Base-by-base conservation (phyloP, 306 rosid species). In the Inga laurina region DNA sequence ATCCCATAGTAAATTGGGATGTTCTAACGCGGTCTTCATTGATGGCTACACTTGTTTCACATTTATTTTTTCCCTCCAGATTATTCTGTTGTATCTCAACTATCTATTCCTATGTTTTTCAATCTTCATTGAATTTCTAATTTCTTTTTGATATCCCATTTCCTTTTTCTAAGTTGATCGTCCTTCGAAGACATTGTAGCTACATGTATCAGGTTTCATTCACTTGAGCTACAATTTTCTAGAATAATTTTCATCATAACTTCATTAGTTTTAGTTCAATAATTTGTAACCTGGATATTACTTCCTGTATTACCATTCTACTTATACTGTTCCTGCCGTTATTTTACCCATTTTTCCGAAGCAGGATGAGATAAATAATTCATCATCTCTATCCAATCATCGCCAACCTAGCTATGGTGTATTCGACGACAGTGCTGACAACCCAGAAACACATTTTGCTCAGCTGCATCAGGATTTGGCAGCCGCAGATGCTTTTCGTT, bases 381-480 rank as follows among this genome's bases (percentile, higher is more conserved):
- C 84, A 11, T 72, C 89, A 79, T 91, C 98, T 81, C 90, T 88
- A 34, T 79, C 92, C 77, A 88, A 93, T 77, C 92, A 95, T 72
- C 91, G 90, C 75, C 93, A 91, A 3, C 84, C 93, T 44, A 89
- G 97, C 85, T 78, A 86, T 74, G 91, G 90, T 80, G 90, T 93
- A n/a, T 93, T 90, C 70, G 93, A 92, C 32, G 97, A 93, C 74
- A 82, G 87, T 35, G 90, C 87, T 16, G 97, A 90, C 75, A 68
- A 72, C 16, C 68, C 88, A 8, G 97, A 96, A 80, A 79, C 82
- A 57, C 95, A 86, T 83, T 76, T 85, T 79, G 86, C 89, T 72
- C 90, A 82, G 79, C 84, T 87, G 88, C 91, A 79, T 37, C 91
- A 75, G 82, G 95, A 92, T 41, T 82, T 90, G 86, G 79, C 83